Evolutionary conservation across 768 basidiomycete species (phyloP).

Genomic region (Russula abietina): DNA sequence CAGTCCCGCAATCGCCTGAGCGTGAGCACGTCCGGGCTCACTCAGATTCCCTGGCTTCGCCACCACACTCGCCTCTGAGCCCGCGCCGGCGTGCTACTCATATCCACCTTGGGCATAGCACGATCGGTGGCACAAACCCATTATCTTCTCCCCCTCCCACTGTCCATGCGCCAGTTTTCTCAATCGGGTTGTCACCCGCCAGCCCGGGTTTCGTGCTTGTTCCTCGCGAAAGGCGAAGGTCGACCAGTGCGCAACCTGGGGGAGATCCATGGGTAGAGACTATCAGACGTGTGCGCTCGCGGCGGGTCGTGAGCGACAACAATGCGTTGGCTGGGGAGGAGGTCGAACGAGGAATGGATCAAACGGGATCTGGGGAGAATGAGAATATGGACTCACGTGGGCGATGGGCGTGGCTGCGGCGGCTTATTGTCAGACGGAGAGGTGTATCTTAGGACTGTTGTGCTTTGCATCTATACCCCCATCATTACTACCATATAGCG

Average conservation of each 20-base stretch:
- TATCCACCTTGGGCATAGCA: constrained; percentile 5
- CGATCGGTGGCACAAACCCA: constrained; percentile 17
- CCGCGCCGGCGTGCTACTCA: constrained; percentile 16
- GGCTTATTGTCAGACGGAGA: background rate
- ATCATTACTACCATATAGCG: constrained; percentile 12
- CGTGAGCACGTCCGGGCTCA: constrained; percentile 3
- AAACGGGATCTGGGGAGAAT: background rate
- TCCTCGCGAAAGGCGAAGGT: constrained; percentile 46
- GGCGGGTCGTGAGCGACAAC: constrained; percentile 18
- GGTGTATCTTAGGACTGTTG: background rate
- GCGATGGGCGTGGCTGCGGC: constrained; percentile 13
- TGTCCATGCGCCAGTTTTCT: constrained; percentile 44
- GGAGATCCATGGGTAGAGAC: constrained; percentile 13
- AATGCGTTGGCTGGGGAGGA: background rate
- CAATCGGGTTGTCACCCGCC: constrained; percentile 68
- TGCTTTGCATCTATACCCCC: constrained; percentile 7
- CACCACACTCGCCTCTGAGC: constrained; percentile 9
- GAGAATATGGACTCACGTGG: background rate
- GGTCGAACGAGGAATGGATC: constrained; percentile 2
- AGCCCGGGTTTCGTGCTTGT: constrained; percentile 74
- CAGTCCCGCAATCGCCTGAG: constrained; percentile 8
- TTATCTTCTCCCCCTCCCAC: constrained; percentile 15
- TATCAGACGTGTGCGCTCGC: constrained; percentile 10
- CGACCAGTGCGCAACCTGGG: constrained; percentile 33
- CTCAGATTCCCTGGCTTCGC: constrained; percentile 4